phyloP scores from a whole-genome alignment of 208 protist genomes.

The Trypanosoma congolense region DNA sequence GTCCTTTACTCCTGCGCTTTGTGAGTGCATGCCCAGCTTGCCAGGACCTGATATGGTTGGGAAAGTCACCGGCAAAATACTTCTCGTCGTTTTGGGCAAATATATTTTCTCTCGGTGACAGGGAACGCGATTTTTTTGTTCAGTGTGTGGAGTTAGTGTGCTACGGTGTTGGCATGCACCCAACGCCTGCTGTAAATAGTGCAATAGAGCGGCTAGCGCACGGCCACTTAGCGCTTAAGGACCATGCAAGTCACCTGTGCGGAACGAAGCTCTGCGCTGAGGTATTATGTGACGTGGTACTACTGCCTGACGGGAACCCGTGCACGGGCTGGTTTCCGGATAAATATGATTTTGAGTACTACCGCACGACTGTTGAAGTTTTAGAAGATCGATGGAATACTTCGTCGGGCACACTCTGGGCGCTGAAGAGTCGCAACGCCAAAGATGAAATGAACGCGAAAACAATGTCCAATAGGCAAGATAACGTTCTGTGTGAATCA shows the following conservation, averaged over 20 bases:
- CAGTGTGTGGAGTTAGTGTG: conserved; percentile 32
- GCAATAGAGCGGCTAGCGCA: conserved; percentile 12
- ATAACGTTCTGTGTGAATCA: conserved; percentile 11
- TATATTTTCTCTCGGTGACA: conserved; percentile 11
- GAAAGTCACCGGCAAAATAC: conserved; percentile 8
- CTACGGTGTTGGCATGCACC: conserved; percentile 14
- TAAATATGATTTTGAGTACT: conserved; percentile 17
- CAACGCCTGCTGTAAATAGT: conserved; percentile 5
- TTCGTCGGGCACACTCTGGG: conserved; percentile 16
- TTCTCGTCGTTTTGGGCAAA: conserved; percentile 29
- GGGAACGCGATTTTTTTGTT: conserved; percentile 29
- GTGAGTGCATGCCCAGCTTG: conserved; percentile 5
- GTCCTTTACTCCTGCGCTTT: conserved; percentile 25
- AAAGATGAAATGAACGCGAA: conserved; percentile 7
- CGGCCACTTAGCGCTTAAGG: not conserved
- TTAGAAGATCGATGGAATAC: conserved; percentile 23
- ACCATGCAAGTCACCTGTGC: not conserved
- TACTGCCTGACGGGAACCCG: conserved; percentile 29
- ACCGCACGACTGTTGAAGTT: conserved; percentile 12
- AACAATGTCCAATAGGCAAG: conserved; percentile 9
- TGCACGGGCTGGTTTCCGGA: conserved; percentile 42
- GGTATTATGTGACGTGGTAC: conserved; percentile 31
- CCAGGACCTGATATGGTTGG: not conserved
- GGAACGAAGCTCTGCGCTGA: not conserved
- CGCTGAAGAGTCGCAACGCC: conserved; percentile 14